These are phyloP conservation scores for Mycena amicta DNA, from an alignment of 768 basidiomycete species.

Conservation along the genomic window DNA sequence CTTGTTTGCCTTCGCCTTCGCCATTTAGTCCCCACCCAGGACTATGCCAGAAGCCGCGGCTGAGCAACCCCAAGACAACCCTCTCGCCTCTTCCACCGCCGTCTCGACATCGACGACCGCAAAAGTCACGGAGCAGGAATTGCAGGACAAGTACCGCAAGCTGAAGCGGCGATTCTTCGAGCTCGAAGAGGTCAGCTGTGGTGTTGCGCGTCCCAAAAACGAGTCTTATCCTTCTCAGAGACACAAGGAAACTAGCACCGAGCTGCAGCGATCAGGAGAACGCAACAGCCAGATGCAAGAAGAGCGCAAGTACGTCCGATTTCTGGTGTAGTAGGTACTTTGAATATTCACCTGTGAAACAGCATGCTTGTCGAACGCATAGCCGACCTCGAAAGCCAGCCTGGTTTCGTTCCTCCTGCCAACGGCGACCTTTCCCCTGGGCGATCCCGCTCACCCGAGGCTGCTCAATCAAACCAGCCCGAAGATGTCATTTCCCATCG, in stretches of 20 bases:
- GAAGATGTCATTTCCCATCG: constrained; percentile 1
- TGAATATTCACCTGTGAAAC: constrained; percentile 4
- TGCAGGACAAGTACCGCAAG: constrained; percentile 62
- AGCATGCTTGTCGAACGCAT: constrained; percentile 64
- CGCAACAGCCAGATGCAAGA: constrained; percentile 62
- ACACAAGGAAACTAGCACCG: constrained; percentile 59
- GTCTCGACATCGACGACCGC: constrained; percentile 27
- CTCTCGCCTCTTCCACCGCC: constrained; percentile 19
- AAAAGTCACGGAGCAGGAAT: constrained; percentile 48
- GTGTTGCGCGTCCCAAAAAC: constrained; percentile 3
- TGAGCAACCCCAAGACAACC: neutral
- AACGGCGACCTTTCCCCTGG: constrained; percentile 41
- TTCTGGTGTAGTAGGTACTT: constrained; percentile 1
- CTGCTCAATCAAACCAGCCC: constrained; percentile 39
- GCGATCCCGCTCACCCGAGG: too few species aligned
- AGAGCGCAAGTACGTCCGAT: constrained; percentile 59
- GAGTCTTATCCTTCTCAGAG: constrained; percentile 45
- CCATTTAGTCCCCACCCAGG: too few species aligned
- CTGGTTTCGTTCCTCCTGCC: constrained; percentile 21
- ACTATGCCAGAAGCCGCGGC: neutral
- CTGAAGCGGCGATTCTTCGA: constrained; percentile 69
- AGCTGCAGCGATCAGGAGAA: constrained; percentile 62
- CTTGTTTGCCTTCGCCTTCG: too few species aligned
- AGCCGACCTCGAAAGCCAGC: constrained; percentile 55
- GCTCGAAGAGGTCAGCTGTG: constrained; percentile 71